phyloP scores from a whole-genome alignment of 1,284 basidiomycete species.

The Sphagnurus paluster region DNA sequence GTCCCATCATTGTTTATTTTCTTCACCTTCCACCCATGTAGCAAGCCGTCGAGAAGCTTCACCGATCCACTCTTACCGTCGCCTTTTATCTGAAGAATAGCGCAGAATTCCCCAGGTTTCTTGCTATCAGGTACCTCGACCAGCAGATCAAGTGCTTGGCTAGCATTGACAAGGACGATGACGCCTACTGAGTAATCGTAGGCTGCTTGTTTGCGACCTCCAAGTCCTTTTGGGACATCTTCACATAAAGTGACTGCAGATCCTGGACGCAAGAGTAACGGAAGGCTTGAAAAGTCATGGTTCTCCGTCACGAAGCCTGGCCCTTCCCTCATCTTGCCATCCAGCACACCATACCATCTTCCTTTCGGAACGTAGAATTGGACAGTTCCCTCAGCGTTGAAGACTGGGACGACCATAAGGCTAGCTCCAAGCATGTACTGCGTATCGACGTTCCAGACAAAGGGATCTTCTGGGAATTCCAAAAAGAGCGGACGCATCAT shows the following conservation, averaged over 20 bases:
- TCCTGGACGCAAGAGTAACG: slow-evolving; percentile 50
- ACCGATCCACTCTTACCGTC: slow-evolving; percentile 5
- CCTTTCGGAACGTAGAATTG: slow-evolving; percentile 58
- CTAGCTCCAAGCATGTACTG: slow-evolving; percentile 59
- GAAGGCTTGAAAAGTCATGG: slow-evolving; percentile 44
- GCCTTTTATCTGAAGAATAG: slow-evolving; percentile 12
- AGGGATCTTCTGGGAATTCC: slow-evolving; percentile 56
- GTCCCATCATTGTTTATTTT: slow-evolving; percentile 12
- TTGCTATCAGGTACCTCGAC: slow-evolving; percentile 18
- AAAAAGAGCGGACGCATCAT: slow-evolving; percentile 60
- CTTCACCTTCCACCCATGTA: slow-evolving; percentile 18
- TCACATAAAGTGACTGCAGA: slow-evolving; percentile 48
- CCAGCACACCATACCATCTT: slow-evolving; percentile 49
- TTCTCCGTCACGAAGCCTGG: slow-evolving; percentile 40
- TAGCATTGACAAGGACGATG: slow-evolving; percentile 45
- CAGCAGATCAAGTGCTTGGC: slow-evolving; percentile 19
- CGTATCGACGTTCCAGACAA: slow-evolving; percentile 49
- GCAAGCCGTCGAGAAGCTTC: slow-evolving; percentile 12
- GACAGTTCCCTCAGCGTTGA: slow-evolving; percentile 47
- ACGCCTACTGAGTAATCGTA: slow-evolving; percentile 46
- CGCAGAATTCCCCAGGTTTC: slow-evolving; percentile 14
- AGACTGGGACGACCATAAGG: slow-evolving; percentile 59
- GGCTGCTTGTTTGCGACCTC: slow-evolving; percentile 37
- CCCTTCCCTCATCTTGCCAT: slow-evolving; percentile 31
- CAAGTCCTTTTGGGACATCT: slow-evolving; percentile 22